phyloP scores from a whole-genome alignment of 768 basidiomycete genomes.

The Boletus eberwhitei region DNA sequence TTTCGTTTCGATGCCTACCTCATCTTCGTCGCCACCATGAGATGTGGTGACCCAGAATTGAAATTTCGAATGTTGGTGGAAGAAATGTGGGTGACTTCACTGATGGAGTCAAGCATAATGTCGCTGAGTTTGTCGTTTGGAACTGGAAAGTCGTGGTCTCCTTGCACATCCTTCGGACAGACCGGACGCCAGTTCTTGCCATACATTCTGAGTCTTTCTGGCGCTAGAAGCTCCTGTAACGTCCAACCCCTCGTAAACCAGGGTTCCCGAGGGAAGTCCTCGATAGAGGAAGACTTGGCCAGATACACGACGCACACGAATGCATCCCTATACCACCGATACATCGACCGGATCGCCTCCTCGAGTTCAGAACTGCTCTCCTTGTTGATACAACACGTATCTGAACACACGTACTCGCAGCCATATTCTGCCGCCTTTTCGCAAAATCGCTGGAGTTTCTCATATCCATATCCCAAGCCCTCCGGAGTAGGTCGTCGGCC shows the following conservation, averaged over 20 bases:
- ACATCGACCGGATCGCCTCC: conserved; percentile 14
- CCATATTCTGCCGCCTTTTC: conserved; percentile 11
- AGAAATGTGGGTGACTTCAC: not conserved
- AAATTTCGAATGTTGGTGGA: not conserved
- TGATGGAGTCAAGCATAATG: conserved; percentile 1
- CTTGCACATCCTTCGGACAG: not conserved
- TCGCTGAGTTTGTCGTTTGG: conserved; percentile 12
- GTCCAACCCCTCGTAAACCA: conserved; percentile 18
- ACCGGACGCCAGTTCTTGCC: conserved; percentile 10
- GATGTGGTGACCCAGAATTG: not conserved
- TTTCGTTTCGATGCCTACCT: conserved; percentile 13
- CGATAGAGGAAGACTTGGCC: conserved; percentile 1
- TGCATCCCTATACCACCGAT: conserved; percentile 12
- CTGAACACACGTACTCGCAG: conserved; percentile 21
- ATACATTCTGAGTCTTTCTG: conserved; percentile 5
- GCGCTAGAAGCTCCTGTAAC: conserved; percentile 12
- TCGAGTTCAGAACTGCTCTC: conserved; percentile 11
- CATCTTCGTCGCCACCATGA: conserved; percentile 14
- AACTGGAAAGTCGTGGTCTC: conserved; percentile 1
- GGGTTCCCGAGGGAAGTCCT: not conserved
- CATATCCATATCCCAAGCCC: conserved; percentile 8
- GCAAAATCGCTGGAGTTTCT: conserved; percentile 15
- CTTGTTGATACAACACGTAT: conserved; percentile 21
- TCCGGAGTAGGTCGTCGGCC: not conserved
- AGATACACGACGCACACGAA: conserved; percentile 13